phyloP scores from a whole-genome alignment of 306 rosid species.

The Elaeagnus macrophylla region DNA sequence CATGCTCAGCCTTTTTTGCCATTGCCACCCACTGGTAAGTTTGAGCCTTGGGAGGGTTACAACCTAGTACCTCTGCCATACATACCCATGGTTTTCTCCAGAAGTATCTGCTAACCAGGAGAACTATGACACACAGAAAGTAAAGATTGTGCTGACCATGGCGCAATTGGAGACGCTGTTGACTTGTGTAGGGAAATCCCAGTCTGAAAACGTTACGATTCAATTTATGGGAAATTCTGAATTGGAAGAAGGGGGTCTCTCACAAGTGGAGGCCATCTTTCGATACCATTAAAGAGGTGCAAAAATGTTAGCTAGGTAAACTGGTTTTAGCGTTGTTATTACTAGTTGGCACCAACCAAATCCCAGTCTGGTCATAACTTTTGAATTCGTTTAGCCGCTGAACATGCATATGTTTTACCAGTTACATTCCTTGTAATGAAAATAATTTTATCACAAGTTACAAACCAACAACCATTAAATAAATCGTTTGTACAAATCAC shows the following conservation, averaged over 20 bases:
- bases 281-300: constrained; percentile 42
- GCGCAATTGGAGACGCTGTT: constrained; percentile 43
- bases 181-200: constrained; percentile 30
- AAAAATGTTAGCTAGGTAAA: constrained; percentile 11
- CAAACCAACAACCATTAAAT: no score
- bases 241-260: constrained; percentile 15
- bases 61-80: constrained; percentile 29
- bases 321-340: no score
- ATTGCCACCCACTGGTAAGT: constrained; percentile 16
- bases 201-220: constrained; percentile 10
- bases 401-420: no score
- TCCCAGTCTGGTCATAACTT: no score
- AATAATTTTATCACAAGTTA: no score
- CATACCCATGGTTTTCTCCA: constrained; percentile 14
- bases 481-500: no score
- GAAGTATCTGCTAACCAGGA: constrained; percentile 14
- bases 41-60: constrained; percentile 33
- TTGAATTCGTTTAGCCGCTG: no score
- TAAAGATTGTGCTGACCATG: constrained; percentile 52
- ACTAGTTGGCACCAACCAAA: constrained; percentile 4
- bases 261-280: constrained; percentile 50
- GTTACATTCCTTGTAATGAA: no score
- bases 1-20: constrained; percentile 4
- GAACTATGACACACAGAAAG: constrained; percentile 22
- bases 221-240: constrained; percentile 9